Evolutionary conservation across 2,329 filamentous ascomycete genomes (phyloP).

Genomic region (Sarocladium oryzae): DNA sequence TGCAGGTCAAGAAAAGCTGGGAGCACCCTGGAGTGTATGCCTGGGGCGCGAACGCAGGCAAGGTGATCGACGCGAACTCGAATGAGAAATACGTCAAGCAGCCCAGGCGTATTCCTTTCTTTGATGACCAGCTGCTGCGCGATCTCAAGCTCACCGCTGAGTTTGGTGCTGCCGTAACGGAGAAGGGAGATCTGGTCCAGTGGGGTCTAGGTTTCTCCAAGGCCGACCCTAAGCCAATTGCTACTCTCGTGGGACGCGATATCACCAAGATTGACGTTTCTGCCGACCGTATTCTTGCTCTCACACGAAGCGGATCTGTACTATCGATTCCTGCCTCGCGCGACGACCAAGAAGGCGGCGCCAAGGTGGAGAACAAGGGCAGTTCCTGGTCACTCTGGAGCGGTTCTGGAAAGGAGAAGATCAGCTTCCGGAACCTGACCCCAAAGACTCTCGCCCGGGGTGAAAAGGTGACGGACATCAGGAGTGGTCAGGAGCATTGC

Average conservation of each 20-base stretch:
- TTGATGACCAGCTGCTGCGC: conserved; percentile 75
- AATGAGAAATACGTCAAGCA: conserved; percentile 72
- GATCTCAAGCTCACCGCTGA: conserved; percentile 79
- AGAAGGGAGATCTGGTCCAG: conserved; percentile 82
- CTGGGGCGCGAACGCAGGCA: conserved; percentile 84
- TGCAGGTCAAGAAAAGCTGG: conserved; percentile 79
- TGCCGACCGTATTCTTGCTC: conserved; percentile 72
- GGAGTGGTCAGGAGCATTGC: conserved; percentile 77
- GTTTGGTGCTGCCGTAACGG: conserved; percentile 81
- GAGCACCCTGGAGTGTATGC: conserved; percentile 83
- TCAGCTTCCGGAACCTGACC: conserved; percentile 68
- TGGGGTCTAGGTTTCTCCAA: conserved; percentile 78
- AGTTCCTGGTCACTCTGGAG: conserved; percentile 69
- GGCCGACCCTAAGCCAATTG: conserved; percentile 54
- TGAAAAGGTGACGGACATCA: conserved; percentile 69
- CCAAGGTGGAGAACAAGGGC: conserved; percentile 51
- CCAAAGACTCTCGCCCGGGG: conserved; percentile 58
- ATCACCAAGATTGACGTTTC: conserved; percentile 72
- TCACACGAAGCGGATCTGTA: conserved; percentile 67
- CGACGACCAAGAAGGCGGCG: conserved; percentile 59
- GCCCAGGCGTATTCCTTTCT: conserved; percentile 71
- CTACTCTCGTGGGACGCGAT: conserved; percentile 76
- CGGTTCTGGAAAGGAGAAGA: conserved; percentile 24
- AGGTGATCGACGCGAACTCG: conserved; percentile 79
- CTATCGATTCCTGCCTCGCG: conserved; percentile 79